These are phyloP conservation scores for Scedosporium minutisporum DNA, from an alignment of 2,329 filamentous ascomycete species.

Conservation along the genomic window DNA sequence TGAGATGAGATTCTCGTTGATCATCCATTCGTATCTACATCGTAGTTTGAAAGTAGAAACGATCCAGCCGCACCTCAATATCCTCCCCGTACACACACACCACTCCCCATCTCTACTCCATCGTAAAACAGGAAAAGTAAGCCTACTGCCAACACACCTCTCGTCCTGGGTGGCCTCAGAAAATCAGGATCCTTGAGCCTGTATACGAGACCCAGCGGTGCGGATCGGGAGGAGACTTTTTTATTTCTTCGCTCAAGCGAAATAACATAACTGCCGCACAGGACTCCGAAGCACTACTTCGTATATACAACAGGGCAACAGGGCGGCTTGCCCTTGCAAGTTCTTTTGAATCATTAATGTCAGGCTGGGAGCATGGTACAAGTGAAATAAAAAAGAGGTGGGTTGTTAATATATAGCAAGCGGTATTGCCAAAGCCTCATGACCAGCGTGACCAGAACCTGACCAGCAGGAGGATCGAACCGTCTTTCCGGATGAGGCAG, in stretches of 20 bases:
- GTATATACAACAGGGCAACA: background rate
- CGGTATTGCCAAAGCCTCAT: slow-evolving; percentile 3
- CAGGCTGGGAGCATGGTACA: background rate
- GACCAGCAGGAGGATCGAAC: background rate
- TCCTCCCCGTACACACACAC: background rate
- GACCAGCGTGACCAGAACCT: slow-evolving; percentile 2
- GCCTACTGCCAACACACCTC: background rate
- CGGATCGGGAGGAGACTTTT: background rate
- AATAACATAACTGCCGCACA: background rate
- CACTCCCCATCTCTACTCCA: background rate
- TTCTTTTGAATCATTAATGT: no score
- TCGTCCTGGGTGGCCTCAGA: background rate
- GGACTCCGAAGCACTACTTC: background rate
- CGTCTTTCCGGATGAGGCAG: slow-evolving; percentile 4
- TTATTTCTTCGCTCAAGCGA: background rate
- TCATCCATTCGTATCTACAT: background rate
- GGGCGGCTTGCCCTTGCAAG: no score
- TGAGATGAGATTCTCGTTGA: no score
- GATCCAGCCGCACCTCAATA: background rate
- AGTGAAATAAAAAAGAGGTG: background rate
- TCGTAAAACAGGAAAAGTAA: background rate
- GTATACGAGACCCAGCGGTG: background rate
- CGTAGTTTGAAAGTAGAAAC: background rate
- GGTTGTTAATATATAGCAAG: slow-evolving; percentile 4
- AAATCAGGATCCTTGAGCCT: background rate